Evolutionary conservation across 306 rosid genomes (phyloP), one percentile per base, ranked within the genome.

Genomic region (Benincasa hispida): DNA sequence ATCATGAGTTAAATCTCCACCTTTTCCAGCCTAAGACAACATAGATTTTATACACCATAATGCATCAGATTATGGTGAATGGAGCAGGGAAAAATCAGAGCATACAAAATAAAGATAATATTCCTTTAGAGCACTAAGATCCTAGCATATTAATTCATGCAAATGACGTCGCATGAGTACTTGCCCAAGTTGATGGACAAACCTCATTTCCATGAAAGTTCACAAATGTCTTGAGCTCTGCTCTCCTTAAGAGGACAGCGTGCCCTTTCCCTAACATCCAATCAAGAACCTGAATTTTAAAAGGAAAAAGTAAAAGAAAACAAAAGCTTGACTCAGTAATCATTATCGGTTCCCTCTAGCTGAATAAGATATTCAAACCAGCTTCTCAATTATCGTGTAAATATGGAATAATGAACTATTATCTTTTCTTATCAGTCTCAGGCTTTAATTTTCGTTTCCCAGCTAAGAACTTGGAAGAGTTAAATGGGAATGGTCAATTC

Each of bases 141-240:
- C 10, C 56, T 24, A 24, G 56, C 6, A 69, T 47, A 69, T 69
- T 45, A 69, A 70, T 55, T 74, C 30, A 50, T 62, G 39, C 74
- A 68, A 8, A 58, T 21, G 34, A 54, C 24, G n/a, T 61, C 72
- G 59, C 58, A 50, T 66, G 25, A 77, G 41, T 76, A 22, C 41
- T 2, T 27, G 22, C 48, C 8, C 54, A 62, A 58, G 59, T 77
- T 62, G 28, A 78, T 69, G 35, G 70, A 54, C 66, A 60, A 82
- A 94, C 99, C 99, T 94, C 99, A 75, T 94, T 94, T 54, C 99
- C 99, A 79, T 94, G 99, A 86, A 94, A 94, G 84, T 83, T 81
- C 75, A 94, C 97, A 81, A 94, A 91, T 78, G 99, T 94, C 85
- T 94, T 90, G 74, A 94, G 96, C 86, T 94, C 99, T 25, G 99